Percentiles rank a stretch among this genome's conserved stretches.
Conservation (phyloP, 345 rosid genomes). For the Camelina hispida region DNA sequence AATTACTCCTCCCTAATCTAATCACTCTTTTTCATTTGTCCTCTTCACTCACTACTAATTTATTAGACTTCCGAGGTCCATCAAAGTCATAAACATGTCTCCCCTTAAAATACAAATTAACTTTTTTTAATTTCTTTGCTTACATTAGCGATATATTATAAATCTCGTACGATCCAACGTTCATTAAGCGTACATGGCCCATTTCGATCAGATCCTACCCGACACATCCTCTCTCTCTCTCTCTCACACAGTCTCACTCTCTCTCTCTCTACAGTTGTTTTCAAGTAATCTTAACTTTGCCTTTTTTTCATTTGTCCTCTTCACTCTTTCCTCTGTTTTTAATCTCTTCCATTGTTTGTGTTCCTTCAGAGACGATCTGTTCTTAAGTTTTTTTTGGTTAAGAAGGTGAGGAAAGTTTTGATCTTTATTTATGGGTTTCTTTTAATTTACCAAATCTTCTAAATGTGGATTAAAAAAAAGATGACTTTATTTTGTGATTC, state of each 20-base stretch:
- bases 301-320: slow-evolving; percentile 23
- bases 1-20: neutral
- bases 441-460: slow-evolving; percentile 10
- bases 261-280: slow-evolving; percentile 37
- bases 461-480: slow-evolving; percentile 21
- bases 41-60: no score
- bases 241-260: slow-evolving; percentile 20
- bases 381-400: slow-evolving; percentile 14
- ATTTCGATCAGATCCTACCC: slow-evolving; percentile 45
- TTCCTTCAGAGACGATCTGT: slow-evolving; percentile 1
- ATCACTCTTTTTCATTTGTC: slow-evolving; percentile 4
- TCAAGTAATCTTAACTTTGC: slow-evolving; percentile 46
- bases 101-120: slow-evolving; percentile 34
- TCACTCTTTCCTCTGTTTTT: slow-evolving; percentile 7
- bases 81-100: slow-evolving; percentile 44
- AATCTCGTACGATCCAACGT: slow-evolving; percentile 43
- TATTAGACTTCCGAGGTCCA: slow-evolving; percentile 36
- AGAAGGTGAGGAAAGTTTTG: slow-evolving; percentile 35
- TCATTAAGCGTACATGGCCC: slow-evolving; percentile 50
- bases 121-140: neutral
- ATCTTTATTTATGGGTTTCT: neutral
- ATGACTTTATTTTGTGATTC: slow-evolving; percentile 40
- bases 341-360: slow-evolving; percentile 35
- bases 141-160: neutral
- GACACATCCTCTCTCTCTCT: slow-evolving; percentile 41